Percentiles rank a stretch among this genome's conserved stretches.
Evolutionary conservation across 345 rosid genomes (phyloP).

Genomic region (Triadica sebifera): DNA sequence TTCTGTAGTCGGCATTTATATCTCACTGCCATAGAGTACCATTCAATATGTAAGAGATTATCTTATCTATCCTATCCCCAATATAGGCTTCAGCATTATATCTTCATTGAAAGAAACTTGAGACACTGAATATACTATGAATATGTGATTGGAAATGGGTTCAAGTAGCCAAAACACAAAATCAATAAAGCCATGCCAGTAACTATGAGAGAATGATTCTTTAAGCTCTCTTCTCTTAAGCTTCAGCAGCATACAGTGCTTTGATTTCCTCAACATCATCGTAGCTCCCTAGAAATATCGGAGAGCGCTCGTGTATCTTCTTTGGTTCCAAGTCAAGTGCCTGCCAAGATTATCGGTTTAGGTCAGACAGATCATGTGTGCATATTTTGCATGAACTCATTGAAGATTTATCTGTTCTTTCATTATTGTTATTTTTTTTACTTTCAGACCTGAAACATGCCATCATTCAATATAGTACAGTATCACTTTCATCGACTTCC

Average conservation of each 20-base stretch:
- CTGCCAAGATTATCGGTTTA: constrained; percentile 36
- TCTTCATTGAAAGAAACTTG: not conserved
- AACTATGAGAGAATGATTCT: constrained; percentile 1
- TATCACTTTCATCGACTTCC: not conserved
- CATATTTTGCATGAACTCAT: not conserved
- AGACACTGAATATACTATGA: not conserved
- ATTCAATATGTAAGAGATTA: no score
- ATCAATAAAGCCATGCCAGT: not conserved
- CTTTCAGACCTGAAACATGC: not conserved
- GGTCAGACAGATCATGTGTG: not conserved
- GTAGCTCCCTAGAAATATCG: constrained; percentile 90
- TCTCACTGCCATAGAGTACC: no score
- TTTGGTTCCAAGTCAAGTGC: constrained; percentile 77
- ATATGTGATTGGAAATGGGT: constrained; percentile 9
- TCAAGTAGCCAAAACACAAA: constrained; percentile 7
- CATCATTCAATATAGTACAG: not conserved
- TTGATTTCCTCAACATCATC: constrained; percentile 95
- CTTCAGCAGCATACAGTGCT: constrained; percentile 68
- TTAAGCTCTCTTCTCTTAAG: constrained; percentile 42
- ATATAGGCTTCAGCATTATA: no score
- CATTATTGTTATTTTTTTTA: not conserved
- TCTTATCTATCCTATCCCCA: no score
- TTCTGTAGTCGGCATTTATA: no score
- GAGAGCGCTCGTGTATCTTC: constrained; percentile 85
- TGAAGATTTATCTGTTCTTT: not conserved